A percentile compares a stretch with the other conserved stretches of the same genome.
Conservation (phyloP, 176 grass and related monocot species). For the Avena atlantica region DNA sequence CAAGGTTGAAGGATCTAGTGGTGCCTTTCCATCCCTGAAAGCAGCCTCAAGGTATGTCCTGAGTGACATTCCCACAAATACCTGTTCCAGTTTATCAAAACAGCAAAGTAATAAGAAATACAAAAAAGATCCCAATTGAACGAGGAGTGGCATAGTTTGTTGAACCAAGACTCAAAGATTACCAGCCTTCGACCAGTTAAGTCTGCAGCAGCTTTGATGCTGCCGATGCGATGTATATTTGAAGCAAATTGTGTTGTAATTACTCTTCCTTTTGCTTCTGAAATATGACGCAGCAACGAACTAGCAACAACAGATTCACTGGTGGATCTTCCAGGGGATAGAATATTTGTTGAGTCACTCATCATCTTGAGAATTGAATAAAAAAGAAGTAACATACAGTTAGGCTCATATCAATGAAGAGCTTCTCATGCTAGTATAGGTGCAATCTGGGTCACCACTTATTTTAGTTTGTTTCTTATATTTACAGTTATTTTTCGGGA, state of each 20-base stretch:
- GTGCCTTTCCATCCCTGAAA: slow-evolving; percentile 99
- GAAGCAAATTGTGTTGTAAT: slow-evolving; percentile 99
- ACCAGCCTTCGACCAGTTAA: slow-evolving; percentile 93
- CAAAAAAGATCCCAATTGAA: slow-evolving; percentile 35
- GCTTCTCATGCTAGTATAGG: not conserved
- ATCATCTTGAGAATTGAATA: slow-evolving; percentile 72
- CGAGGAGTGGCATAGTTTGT: not conserved
- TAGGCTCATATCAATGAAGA: slow-evolving; percentile 32
- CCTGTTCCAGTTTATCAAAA: slow-evolving; percentile 68
- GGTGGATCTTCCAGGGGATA: slow-evolving; percentile 97
- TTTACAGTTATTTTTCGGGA: not conserved
- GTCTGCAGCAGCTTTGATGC: slow-evolving; percentile 97
- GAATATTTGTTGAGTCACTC: slow-evolving; percentile 97
- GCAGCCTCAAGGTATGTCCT: slow-evolving; percentile 98
- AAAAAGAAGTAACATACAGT: slow-evolving; percentile 23
- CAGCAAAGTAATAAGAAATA: slow-evolving; percentile 27
- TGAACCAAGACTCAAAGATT: slow-evolving; percentile 35
- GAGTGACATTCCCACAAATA: slow-evolving; percentile 97
- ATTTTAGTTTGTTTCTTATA: not conserved
- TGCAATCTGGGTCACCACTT: slow-evolving; percentile 14
- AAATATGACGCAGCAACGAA: slow-evolving; percentile 77
- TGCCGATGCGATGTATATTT: slow-evolving; percentile 98
- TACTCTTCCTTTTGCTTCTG: slow-evolving; percentile 96
- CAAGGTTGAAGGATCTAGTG: slow-evolving; percentile 99
- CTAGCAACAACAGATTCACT: slow-evolving; percentile 95